Evolutionary conservation across 139 green algal species (phyloP).

Genomic region (Parachlorella kessleri): DNA sequence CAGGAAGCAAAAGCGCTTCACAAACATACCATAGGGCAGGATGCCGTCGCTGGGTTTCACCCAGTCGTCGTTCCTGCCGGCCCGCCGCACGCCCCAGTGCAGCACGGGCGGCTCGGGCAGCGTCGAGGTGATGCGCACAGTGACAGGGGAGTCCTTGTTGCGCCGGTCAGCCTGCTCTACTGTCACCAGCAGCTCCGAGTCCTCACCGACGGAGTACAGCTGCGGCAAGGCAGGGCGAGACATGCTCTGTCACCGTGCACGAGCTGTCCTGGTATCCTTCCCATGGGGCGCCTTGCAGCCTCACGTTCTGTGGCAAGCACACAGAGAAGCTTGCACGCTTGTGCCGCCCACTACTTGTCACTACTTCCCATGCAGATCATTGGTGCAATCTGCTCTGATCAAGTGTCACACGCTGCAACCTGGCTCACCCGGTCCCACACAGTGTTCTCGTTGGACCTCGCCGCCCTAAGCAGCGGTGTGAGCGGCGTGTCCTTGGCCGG

Average conservation of each 20-base stretch:
- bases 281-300: not conserved
- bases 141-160: slow-evolving; percentile 12
- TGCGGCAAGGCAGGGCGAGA: slow-evolving; percentile 8
- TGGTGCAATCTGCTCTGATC: no score
- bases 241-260: not conserved
- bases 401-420: no score
- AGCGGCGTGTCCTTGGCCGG: slow-evolving; percentile 31
- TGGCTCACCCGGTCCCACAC: slow-evolving; percentile 51
- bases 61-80: slow-evolving; percentile 42
- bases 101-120: slow-evolving; percentile 64
- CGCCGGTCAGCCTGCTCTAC: slow-evolving; percentile 54
- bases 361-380: no score
- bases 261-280: not conserved
- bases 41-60: slow-evolving; percentile 24
- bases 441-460: slow-evolving; percentile 38
- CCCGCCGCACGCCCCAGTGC: slow-evolving; percentile 83
- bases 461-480: slow-evolving; percentile 38
- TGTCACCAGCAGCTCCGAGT: slow-evolving; percentile 77
- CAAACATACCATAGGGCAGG: slow-evolving; percentile 5
- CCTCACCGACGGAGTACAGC: slow-evolving; percentile 61
- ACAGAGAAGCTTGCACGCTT: no score
- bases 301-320: no score
- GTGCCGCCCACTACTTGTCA: no score
- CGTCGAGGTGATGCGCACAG: slow-evolving; percentile 72
- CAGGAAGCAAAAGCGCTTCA: no score